Evolutionary conservation across 179 eudicot species (phyloP), one percentile per base, ranked within the genome.

Genomic region (Carnegiea gigantea): DNA sequence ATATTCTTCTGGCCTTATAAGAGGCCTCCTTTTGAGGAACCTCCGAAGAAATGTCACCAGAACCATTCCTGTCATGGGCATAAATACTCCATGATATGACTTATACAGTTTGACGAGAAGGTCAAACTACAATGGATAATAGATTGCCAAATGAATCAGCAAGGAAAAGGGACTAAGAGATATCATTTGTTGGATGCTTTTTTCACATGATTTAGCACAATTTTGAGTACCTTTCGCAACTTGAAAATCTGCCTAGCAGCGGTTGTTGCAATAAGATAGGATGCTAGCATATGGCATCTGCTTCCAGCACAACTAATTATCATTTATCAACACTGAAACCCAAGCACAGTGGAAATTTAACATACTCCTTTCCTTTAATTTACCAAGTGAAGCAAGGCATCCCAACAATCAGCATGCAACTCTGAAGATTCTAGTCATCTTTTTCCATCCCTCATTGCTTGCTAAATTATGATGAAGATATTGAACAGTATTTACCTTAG

Each of bases 11-110:
- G 51, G 24, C 46, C 73, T 80, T 73, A 9, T 44, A 78, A 54
- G 80, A 70, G 11, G 75, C 51, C 14, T 73, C 83, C 77, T 79
- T 78, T 26, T 77, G 81, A 21, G 24, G 71, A 18, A 72, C 44
- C 65, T 53, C 88, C 2, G 57, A 73, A 57, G 85, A 73, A 64
- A 64, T 77, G 51, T 80, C 78, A 70, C 83, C 23, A 57, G 77
- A 77, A 64, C 74, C 77, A 62, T 75, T 70, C 79, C 83, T 85
- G 81, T 73, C 59, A 49, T 24, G 12, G 51, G 51, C 44, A 67
- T 33, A 49, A 76, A 5, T 30, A 53, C 15, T 33, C 13, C 28
- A 3, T 30, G 23, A 53, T 28, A 46, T 51, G 24, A 70, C 71
- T 24, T 70, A 70, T 44, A 30, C 36, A 30, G 11, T 70, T 17